Percentiles rank a stretch among this genome's conserved stretches.
Conservation (phyloP, 2,329 filamentous ascomycete genomes). For the Mycosphaerelloides madeirae region DNA sequence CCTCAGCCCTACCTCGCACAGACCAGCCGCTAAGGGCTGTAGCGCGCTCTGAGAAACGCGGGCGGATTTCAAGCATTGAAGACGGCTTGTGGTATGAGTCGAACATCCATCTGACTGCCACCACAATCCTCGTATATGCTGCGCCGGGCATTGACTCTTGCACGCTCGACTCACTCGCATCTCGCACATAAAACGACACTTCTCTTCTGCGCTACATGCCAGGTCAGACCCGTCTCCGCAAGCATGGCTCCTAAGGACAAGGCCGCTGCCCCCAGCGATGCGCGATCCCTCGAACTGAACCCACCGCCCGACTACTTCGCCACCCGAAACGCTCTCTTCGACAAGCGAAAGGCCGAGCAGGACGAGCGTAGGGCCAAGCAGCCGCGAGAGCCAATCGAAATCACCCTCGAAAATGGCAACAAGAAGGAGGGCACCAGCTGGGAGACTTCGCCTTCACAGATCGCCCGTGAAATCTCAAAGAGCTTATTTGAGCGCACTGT, state of each 20-base stretch:
- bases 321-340: slow-evolving; percentile 79
- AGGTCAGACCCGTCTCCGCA: neutral
- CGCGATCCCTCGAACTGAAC: slow-evolving; percentile 44
- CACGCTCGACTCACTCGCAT: slow-evolving; percentile 6
- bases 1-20: no score
- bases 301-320: slow-evolving; percentile 71
- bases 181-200: neutral
- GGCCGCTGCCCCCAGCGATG: slow-evolving; percentile 30
- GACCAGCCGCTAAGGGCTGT: no score
- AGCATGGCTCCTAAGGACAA: slow-evolving; percentile 43
- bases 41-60: no score
- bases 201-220: neutral
- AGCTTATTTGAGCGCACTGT: slow-evolving; percentile 81
- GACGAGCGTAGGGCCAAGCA: slow-evolving; percentile 69
- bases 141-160: neutral
- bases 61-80: no score
- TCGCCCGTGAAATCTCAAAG: slow-evolving; percentile 77
- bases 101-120: no score
- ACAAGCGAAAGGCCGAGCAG: slow-evolving; percentile 78
- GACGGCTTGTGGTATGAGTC: no score
- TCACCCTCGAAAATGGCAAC: slow-evolving; percentile 69
- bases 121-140: slow-evolving; percentile 1
- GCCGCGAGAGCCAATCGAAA: slow-evolving; percentile 67
- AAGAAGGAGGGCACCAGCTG: slow-evolving; percentile 72
- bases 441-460: slow-evolving; percentile 81